A percentile compares a stretch with the other conserved stretches of the same genome.
phyloP scores from a whole-genome alignment of 2,329 filamentous ascomycete genomes.

The Botrytis sinoallii region DNA sequence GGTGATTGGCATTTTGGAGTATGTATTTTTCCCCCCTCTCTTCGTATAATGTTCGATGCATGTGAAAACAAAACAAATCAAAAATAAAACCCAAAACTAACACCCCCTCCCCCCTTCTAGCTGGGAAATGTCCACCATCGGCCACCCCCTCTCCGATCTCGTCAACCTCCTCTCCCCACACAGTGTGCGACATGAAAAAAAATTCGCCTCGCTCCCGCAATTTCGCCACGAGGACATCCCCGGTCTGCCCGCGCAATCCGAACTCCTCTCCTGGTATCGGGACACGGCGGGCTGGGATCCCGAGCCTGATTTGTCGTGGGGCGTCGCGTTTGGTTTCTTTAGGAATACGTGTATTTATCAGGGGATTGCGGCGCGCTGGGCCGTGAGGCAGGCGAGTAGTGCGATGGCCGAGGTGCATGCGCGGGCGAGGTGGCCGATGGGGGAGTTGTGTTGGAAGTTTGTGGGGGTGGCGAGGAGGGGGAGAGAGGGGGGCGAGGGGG shows the following conservation, averaged over 20 bases:
- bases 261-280: slow-evolving; percentile 64
- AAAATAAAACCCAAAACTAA: slow-evolving; percentile 11
- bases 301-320: slow-evolving; percentile 58
- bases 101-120: slow-evolving; percentile 37
- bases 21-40: slow-evolving; percentile 36
- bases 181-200: slow-evolving; percentile 30
- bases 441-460: slow-evolving; percentile 73
- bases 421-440: slow-evolving; percentile 66
- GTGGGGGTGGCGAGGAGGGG: slow-evolving; percentile 51
- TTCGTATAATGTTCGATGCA: neutral
- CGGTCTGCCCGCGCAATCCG: slow-evolving; percentile 50
- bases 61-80: neutral
- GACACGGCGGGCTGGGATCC: slow-evolving; percentile 71
- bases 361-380: slow-evolving; percentile 88
- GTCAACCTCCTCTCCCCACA: slow-evolving; percentile 68
- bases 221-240: slow-evolving; percentile 49
- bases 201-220: slow-evolving; percentile 37
- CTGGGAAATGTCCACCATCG: slow-evolving; percentile 98
- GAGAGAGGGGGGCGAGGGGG: slow-evolving; percentile 28
- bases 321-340: slow-evolving; percentile 60
- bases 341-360: slow-evolving; percentile 65
- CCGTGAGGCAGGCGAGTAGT: slow-evolving; percentile 84
- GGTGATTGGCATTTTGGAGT: slow-evolving; percentile 91
- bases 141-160: slow-evolving; percentile 90
- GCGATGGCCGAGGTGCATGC: slow-evolving; percentile 73